phyloP scores from a whole-genome alignment of 2,329 filamentous ascomycete species.

The Ascocoryne sarcoides region DNA sequence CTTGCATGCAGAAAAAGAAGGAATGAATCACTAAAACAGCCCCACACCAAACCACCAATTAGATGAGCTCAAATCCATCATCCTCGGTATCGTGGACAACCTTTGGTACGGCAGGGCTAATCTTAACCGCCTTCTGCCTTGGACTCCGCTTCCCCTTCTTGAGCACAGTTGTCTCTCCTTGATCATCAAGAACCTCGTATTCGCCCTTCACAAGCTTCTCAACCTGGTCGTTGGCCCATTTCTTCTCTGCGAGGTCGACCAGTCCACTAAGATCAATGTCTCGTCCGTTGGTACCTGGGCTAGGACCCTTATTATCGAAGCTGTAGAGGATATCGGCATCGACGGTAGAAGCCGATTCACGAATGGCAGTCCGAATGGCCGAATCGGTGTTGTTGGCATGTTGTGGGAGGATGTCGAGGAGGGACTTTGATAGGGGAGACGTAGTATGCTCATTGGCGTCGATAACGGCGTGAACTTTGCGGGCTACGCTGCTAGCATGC shows the following conservation, averaged over 20 bases:
- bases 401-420: constrained; percentile 25
- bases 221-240: constrained; percentile 25
- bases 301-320: constrained; percentile 23
- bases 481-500: constrained; percentile 12
- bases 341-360: constrained; percentile 5
- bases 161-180: constrained; percentile 23
- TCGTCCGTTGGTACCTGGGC: constrained; percentile 17
- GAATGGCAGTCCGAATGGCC: constrained; percentile 16
- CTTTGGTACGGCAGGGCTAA: constrained; percentile 5
- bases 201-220: constrained; percentile 27
- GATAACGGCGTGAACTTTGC: constrained; percentile 17
- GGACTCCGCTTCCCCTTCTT: constrained; percentile 24
- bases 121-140: constrained; percentile 20
- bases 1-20: no score
- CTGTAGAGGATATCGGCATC: constrained; percentile 24
- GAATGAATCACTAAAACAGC: no score
- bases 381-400: constrained; percentile 21
- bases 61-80: constrained; percentile 28
- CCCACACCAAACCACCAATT: no score
- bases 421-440: constrained; percentile 21
- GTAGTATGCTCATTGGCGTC: constrained; percentile 17
- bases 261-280: constrained; percentile 23
- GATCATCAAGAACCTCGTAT: constrained; percentile 28
- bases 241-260: constrained; percentile 27
- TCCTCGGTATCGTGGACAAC: constrained; percentile 13